Conservation (phyloP, 345 rosid species). For the Theobroma cacao region DNA sequence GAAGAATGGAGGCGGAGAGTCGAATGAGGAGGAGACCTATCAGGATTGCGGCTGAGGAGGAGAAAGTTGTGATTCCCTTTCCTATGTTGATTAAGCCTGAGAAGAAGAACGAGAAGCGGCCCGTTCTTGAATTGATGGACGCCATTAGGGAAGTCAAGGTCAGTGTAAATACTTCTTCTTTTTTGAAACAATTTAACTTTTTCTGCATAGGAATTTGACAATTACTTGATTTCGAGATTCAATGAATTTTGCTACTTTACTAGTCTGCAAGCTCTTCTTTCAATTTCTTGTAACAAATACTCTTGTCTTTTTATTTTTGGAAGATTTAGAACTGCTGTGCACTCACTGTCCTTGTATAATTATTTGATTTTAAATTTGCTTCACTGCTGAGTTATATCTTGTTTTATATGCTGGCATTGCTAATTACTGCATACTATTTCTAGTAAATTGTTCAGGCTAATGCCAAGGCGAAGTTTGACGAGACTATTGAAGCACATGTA, state of each 20-base stretch:
- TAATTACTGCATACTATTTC: constrained; percentile 11
- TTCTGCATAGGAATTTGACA: too few species aligned
- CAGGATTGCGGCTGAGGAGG: constrained; percentile 38
- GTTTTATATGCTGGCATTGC: constrained; percentile 10
- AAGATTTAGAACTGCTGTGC: background rate
- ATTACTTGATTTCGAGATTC: too few species aligned
- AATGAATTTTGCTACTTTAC: too few species aligned
- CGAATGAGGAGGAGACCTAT: constrained; percentile 33
- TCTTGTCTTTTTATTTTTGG: background rate
- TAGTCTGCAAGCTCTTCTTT: background rate
- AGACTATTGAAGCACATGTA: constrained; percentile 92
- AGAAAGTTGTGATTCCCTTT: constrained; percentile 49
- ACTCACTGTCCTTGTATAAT: background rate
- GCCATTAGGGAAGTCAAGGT: constrained; percentile 92
- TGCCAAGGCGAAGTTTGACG: constrained; percentile 71
- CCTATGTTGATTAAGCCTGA: constrained; percentile 62
- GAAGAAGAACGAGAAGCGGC: constrained; percentile 50
- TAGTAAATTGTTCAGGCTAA: constrained; percentile 50
- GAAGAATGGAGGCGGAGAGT: constrained; percentile 36
- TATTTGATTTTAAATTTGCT: background rate
- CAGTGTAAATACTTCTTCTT: constrained; percentile 5
- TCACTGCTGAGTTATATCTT: background rate
- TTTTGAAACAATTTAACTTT: background rate
- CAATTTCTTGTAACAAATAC: background rate
- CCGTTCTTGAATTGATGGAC: constrained; percentile 72